Evolutionary conservation across 805 yeast genomes (phyloP), one percentile per base, ranked within the genome.

Genomic region (Saitoella complicata): DNA sequence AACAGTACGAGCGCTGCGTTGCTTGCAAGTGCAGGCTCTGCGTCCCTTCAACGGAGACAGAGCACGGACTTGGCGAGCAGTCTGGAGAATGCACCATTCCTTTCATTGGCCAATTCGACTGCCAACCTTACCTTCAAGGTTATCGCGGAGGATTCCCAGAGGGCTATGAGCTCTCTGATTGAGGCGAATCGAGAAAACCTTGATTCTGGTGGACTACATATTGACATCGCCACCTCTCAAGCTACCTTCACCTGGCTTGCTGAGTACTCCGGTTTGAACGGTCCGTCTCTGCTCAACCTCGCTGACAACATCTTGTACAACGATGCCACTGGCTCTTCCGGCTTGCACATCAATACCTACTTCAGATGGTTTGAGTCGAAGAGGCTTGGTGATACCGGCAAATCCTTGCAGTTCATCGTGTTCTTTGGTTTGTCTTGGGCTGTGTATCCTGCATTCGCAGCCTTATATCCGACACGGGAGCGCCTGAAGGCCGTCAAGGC

Each of bases 401-500:
- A 61, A 38, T 47, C 61, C 6, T 52, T 61, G 11, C 62, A 61
- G 50, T 61, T 61, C 45, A 51, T 59, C 7, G 53, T 56, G 10
- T 61, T 59, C 42, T 58, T 60, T 40, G 60, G 64, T 9, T 47
- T 61, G 8, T 55, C 65, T 5, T 55, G 61, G 60, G 50, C 59
- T 12, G 64, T 58, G 4, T 61, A 55, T 13, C 65, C 65, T 6
- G 65, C 65, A 1, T 59, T 61, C 43, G 48, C 56, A 4, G 51
- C 59, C 1, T 46, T 61, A 31, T 61, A 61, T 43, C 64, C 65
- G 1, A 61, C 64, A 3, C 58, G 47, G 51, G 65, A 61, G 45
- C 53, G 65, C 8, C 46, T 60, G 12, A 53, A 56, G 36, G 54
- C 51, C 37, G 63, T 61, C 10, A 50, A 65, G 31, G 62, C 63